Percentiles rank a stretch among this genome's conserved stretches.
Evolutionary conservation across 257 asterid genomes (phyloP).

Genomic region (Marsdenia floribunda): DNA sequence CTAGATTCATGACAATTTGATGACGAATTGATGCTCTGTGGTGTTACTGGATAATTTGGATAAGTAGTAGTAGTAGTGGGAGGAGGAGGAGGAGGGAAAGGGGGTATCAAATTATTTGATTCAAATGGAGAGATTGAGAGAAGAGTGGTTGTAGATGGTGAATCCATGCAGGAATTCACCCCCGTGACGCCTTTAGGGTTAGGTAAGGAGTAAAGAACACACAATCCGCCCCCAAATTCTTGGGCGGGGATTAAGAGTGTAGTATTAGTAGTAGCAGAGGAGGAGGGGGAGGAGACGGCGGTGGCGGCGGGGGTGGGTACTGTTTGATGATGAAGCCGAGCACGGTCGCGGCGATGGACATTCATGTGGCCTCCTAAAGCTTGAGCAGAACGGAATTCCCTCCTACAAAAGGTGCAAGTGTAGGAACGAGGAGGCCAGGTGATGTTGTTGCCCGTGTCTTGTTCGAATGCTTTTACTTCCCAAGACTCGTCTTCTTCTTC

Average conservation of each 20-base stretch:
- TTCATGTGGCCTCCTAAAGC: constrained; percentile 86
- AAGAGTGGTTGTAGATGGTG: constrained; percentile 21
- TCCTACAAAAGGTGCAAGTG: constrained; percentile 53
- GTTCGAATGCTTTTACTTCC: constrained; percentile 60
- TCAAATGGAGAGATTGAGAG: constrained; percentile 17
- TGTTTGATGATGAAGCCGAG: constrained; percentile 38
- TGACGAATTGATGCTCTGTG: constrained; percentile 23
- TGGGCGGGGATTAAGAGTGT: constrained; percentile 34
- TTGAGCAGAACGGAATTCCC: constrained; percentile 73
- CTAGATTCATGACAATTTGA: constrained; percentile 23
- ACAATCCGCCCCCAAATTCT: constrained; percentile 36
- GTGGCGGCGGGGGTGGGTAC: constrained; percentile 11
- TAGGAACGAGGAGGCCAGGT: constrained; percentile 81
- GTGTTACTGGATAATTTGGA: neutral
- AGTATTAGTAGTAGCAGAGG: constrained; percentile 13
- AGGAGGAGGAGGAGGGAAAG: constrained; percentile 15
- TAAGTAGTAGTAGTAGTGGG: neutral
- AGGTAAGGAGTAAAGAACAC: constrained; percentile 45
- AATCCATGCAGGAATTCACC: constrained; percentile 17
- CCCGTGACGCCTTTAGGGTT: constrained; percentile 35
- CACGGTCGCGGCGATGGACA: constrained; percentile 73
- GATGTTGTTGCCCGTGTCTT: constrained; percentile 48
- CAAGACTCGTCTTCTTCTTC: constrained; percentile 45
- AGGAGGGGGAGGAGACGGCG: neutral
- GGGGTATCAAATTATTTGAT: constrained; percentile 15